Percentiles rank a stretch among this genome's conserved stretches.
These are phyloP conservation scores for Nitzschia palea DNA, from an alignment of 108 stramenopile genomes.

Conservation along the genomic window DNA sequence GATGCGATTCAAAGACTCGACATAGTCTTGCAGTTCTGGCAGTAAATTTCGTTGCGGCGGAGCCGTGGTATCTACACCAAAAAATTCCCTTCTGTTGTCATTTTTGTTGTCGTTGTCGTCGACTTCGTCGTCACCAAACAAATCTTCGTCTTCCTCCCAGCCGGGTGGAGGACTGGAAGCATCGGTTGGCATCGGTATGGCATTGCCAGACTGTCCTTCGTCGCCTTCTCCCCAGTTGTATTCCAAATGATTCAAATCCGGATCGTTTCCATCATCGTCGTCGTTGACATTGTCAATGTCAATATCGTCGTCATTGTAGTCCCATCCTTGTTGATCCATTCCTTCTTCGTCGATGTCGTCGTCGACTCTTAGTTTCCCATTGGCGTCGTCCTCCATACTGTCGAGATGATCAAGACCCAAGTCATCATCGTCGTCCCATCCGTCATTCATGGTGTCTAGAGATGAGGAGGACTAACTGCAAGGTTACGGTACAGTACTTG, in stretches of 20 bases:
- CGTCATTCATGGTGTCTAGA: slow-evolving; percentile 37
- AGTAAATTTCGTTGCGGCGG: background rate
- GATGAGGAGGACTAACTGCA: too few species aligned
- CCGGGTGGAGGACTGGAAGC: background rate
- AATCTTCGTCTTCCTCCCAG: slow-evolving; percentile 32
- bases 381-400: background rate
- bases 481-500: too few species aligned
- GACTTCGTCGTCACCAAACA: background rate
- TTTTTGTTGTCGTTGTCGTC: background rate
- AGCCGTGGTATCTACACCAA: background rate
- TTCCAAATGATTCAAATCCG: background rate
- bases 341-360: background rate
- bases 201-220: background rate
- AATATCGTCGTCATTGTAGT: slow-evolving; percentile 9
- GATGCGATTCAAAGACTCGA: slow-evolving; percentile 22
- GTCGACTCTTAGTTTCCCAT: background rate
- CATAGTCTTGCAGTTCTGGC: slow-evolving; percentile 19
- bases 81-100: slow-evolving; percentile 13
- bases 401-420: slow-evolving; percentile 18
- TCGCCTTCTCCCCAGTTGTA: background rate
- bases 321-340: background rate
- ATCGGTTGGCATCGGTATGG: background rate
- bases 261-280: background rate
- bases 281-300: background rate
- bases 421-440: slow-evolving; percentile 40